Conservation (phyloP, 805 yeast species). For the Kuraishia floccosa region DNA sequence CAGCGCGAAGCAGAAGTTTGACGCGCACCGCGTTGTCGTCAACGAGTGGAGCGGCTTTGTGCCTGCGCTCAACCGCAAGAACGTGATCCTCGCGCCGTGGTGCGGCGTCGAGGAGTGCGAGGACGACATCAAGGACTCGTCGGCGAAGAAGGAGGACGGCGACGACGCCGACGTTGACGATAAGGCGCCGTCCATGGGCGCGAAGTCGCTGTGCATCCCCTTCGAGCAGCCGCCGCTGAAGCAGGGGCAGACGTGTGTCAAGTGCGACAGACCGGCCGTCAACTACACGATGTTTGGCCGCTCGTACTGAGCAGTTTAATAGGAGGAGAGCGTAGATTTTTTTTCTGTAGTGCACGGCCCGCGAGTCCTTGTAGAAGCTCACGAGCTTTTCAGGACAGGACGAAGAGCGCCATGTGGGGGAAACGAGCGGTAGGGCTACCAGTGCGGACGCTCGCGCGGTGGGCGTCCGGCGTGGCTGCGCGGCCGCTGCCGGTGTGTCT, state of each 20-base stretch:
- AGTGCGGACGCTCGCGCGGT: too few relatives aligned
- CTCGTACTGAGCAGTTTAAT: constrained; percentile 49
- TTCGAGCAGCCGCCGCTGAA: constrained; percentile 79
- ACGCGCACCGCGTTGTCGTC: constrained; percentile 72
- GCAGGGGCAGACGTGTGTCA: constrained; percentile 76
- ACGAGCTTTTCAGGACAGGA: too few relatives aligned
- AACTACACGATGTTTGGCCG: constrained; percentile 95
- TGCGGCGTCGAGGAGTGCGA: constrained; percentile 94
- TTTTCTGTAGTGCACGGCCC: neutral
- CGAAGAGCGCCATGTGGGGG: too few relatives aligned
- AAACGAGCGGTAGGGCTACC: too few relatives aligned
- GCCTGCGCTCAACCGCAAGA: constrained; percentile 83
- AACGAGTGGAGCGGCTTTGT: constrained; percentile 88
- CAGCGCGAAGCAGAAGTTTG: constrained; percentile 75
- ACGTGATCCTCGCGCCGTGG: constrained; percentile 92
- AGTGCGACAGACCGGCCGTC: constrained; percentile 66
- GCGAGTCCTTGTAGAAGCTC: too few relatives aligned
- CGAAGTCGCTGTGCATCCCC: constrained; percentile 96
- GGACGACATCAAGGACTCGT: constrained; percentile 88
- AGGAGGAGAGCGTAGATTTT: neutral
- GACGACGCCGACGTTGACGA: constrained; percentile 88
- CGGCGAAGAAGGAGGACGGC: constrained; percentile 69
- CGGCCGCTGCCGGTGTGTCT: constrained; percentile 12
- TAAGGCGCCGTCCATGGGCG: constrained; percentile 98
- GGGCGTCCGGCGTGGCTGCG: too few relatives aligned